A percentile compares a stretch with the other conserved stretches of the same genome.
phyloP scores from a whole-genome alignment of 2,329 filamentous ascomycete species.

The Geosmithia morbida region DNA sequence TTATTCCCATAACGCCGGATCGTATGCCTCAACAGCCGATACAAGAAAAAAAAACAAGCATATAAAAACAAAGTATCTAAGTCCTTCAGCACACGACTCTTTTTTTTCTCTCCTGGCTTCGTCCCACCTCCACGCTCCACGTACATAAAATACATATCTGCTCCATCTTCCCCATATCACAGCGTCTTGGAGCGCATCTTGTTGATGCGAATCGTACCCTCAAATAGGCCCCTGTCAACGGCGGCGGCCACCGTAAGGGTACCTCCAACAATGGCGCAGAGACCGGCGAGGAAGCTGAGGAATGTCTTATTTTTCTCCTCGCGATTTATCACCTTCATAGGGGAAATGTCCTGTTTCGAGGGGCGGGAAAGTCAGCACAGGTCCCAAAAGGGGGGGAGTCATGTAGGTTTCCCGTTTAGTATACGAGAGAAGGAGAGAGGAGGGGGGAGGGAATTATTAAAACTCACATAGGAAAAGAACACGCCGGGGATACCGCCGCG shows the following conservation, averaged over 20 bases:
- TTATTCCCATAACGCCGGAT: not conserved
- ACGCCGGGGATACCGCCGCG: slow-evolving; percentile 89
- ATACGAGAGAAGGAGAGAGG: not conserved
- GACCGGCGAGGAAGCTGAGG: slow-evolving; percentile 79
- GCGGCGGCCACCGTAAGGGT: slow-evolving; percentile 93
- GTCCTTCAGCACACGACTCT: not conserved
- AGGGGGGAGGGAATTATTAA: not conserved
- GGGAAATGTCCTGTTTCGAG: slow-evolving; percentile 68
- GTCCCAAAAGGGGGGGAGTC: no score
- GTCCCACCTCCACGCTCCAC: not conserved
- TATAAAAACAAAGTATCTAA: not conserved
- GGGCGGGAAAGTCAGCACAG: not conserved
- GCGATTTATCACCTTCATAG: slow-evolving; percentile 98
- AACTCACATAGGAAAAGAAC: slow-evolving; percentile 88
- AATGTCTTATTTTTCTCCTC: slow-evolving; percentile 84
- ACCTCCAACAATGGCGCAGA: slow-evolving; percentile 89
- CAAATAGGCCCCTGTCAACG: slow-evolving; percentile 80
- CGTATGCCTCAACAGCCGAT: not conserved
- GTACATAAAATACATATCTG: not conserved
- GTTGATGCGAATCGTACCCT: slow-evolving; percentile 71
- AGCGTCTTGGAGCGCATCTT: slow-evolving; percentile 62
- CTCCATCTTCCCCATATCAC: slow-evolving; percentile 13
- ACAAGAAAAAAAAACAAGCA: not conserved
- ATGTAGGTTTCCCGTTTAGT: no score
- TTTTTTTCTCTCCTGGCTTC: not conserved